Conservation (phyloP, 768 basidiomycete species). For the Lentinus tigrinus region DNA sequence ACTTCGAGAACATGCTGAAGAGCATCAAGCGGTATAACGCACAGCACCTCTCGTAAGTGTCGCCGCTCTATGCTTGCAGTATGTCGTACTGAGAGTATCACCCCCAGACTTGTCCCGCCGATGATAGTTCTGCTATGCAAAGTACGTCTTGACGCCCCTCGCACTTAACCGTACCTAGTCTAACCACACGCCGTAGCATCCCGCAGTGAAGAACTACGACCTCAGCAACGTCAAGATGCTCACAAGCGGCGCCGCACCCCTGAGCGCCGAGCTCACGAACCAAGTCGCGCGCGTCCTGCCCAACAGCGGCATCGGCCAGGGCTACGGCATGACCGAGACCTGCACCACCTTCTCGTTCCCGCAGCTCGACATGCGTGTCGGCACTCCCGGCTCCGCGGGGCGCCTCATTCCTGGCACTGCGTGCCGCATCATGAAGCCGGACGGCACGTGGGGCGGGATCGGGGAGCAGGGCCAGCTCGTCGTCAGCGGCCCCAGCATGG, state of each 20-base stretch:
- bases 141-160: not conserved
- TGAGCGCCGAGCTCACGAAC: conserved; percentile 49
- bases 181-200: conserved; percentile 37
- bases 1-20: conserved; percentile 57
- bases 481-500: conserved; percentile 59
- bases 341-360: conserved; percentile 51
- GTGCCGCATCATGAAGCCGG: conserved; percentile 56
- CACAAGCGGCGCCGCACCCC: conserved; percentile 59
- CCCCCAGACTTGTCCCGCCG: conserved; percentile 56
- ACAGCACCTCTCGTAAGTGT: conserved; percentile 42
- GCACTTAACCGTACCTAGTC: not conserved
- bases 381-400: conserved; percentile 56
- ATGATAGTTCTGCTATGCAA: conserved; percentile 53
- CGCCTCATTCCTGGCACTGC: conserved; percentile 55
- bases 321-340: conserved; percentile 58
- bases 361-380: conserved; percentile 42
- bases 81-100: not conserved
- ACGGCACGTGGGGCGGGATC: conserved; percentile 54
- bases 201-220: conserved; percentile 49
- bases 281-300: conserved; percentile 28
- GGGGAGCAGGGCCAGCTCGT: conserved; percentile 65
- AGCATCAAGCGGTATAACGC: conserved; percentile 60
- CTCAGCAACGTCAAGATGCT: conserved; percentile 44
- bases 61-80: not conserved
- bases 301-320: conserved; percentile 21